These are phyloP conservation scores for Coniella vitis DNA, from an alignment of 2,329 filamentous ascomycete genomes.

Conservation along the genomic window DNA sequence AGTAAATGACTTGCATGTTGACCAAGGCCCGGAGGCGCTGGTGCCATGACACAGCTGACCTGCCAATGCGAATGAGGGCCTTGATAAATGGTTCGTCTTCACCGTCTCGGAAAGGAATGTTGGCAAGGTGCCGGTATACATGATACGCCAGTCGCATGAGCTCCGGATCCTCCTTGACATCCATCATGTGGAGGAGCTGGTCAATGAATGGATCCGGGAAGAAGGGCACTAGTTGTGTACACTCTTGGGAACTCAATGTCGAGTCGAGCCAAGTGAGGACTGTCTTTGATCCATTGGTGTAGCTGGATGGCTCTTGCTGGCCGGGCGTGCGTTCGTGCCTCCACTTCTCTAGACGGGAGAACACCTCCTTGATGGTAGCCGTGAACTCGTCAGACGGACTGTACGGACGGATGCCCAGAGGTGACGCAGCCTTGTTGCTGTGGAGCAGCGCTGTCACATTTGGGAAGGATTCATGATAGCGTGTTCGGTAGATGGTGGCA, in stretches of 20 bases:
- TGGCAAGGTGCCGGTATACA: constrained; percentile 92
- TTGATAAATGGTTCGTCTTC: constrained; percentile 81
- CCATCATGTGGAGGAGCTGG: constrained; percentile 98
- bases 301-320: constrained; percentile 87
- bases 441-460: constrained; percentile 70
- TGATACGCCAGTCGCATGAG: constrained; percentile 91
- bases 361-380: constrained; percentile 65
- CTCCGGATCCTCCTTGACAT: constrained; percentile 96
- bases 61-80: constrained; percentile 81
- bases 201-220: constrained; percentile 87
- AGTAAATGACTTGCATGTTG: constrained; percentile 98
- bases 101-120: constrained; percentile 83
- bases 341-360: constrained; percentile 78
- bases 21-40: constrained; percentile 90
- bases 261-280: constrained; percentile 92
- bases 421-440: constrained; percentile 70
- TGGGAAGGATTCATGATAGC: constrained; percentile 90
- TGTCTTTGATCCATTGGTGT: constrained; percentile 94
- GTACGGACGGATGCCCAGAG: constrained; percentile 81
- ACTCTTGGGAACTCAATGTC: constrained; percentile 85
- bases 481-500: constrained; percentile 79
- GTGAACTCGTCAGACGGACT: constrained; percentile 68
- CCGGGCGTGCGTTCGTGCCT: constrained; percentile 75
- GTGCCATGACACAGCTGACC: constrained; percentile 82
- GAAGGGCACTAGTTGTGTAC: constrained; percentile 82